Base-by-base conservation (phyloP, 345 rosid species). In the Citrus medica region DNA sequence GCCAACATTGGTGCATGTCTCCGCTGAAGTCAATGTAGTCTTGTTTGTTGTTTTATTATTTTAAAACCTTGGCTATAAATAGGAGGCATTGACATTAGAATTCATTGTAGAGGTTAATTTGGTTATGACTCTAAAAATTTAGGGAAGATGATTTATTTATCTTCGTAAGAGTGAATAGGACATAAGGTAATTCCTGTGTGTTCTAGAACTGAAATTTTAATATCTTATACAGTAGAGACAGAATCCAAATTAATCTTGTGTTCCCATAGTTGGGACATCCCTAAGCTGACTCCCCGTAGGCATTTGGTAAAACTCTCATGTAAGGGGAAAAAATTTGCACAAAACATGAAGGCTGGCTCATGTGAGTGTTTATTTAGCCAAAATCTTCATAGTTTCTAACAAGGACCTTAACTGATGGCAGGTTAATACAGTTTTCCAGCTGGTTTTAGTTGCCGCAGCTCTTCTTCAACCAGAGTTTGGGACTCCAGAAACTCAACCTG, bases 381-480 rank as follows among this genome's bases (percentile, higher is more conserved):
- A 62, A 60, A 61, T 32, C 35, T 61, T 28, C 4, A 1, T 53
- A 48, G 16, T 65, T 6, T 75, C 64, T 67, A 25, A 74, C 28
- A 61, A 42, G 55, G 32, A 56, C 35, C 62, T 67, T 63, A 67
- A 46, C 61, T 9, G 60, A 77, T 73, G 30, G 67, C 89, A 94
- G 99, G 97, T 96, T 37, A 96, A 96, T 85, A 96, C 99, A 10
- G 97, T 96, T 79, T 84, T 96, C 88, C 98, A 94, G 80, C 77
- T 96, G 85, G 85, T 86, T 67, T 86, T 96, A 79, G 97, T 96
- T 48, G 97, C 97, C 30, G 93, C 87, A 3, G 98, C 99, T 53
- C 85, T 94, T n/a, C 92, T 96, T 68, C 97, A 96, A 77, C 98
- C 97, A 2, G 97, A 92, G 78, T 90, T 88, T 71, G 97, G 98